Conservation (phyloP, 1,139 yeast genomes). For the Yamadazyma conglobata region DNA sequence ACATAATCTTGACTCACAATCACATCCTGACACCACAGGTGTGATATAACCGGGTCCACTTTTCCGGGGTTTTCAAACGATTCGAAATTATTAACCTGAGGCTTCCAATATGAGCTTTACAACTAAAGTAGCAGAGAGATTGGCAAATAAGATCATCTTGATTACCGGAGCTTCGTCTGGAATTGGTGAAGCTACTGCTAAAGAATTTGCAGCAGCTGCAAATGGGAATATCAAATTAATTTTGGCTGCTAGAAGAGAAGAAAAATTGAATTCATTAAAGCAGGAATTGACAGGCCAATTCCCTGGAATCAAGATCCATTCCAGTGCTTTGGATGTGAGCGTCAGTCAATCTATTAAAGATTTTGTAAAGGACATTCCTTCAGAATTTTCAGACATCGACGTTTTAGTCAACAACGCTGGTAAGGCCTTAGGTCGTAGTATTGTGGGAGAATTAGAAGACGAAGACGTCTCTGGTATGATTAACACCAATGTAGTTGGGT, state of each 20-base stretch:
- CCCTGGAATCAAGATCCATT: conserved; percentile 47
- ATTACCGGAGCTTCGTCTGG: conserved; percentile 40
- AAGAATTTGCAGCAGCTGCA: conserved; percentile 66
- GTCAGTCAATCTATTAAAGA: conserved; percentile 47
- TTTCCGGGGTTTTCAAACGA: no score
- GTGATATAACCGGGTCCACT: no score
- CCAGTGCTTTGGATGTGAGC: conserved; percentile 60
- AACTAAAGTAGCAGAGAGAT: conserved; percentile 39
- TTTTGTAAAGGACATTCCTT: conserved; percentile 49
- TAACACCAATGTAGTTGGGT: conserved; percentile 70
- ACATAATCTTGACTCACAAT: no score
- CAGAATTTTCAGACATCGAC: conserved; percentile 55
- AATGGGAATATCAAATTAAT: conserved; percentile 63
- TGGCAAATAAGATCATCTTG: conserved; percentile 36
- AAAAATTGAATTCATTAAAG: conserved; percentile 47
- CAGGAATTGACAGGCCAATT: conserved; percentile 39
- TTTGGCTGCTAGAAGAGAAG: conserved; percentile 67
- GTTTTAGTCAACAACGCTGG: conserved; percentile 82
- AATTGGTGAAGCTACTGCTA: conserved; percentile 75
- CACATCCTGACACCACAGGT: no score
- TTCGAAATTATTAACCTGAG: no score
- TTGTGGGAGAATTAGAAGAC: conserved; percentile 54
- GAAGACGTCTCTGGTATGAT: conserved; percentile 63
- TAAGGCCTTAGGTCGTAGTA: conserved; percentile 66
- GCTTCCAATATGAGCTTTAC: conserved; percentile 52